Evolutionary conservation across 495 filamentous ascomycete genomes (phyloP).

Genomic region (Xylaria grammica): DNA sequence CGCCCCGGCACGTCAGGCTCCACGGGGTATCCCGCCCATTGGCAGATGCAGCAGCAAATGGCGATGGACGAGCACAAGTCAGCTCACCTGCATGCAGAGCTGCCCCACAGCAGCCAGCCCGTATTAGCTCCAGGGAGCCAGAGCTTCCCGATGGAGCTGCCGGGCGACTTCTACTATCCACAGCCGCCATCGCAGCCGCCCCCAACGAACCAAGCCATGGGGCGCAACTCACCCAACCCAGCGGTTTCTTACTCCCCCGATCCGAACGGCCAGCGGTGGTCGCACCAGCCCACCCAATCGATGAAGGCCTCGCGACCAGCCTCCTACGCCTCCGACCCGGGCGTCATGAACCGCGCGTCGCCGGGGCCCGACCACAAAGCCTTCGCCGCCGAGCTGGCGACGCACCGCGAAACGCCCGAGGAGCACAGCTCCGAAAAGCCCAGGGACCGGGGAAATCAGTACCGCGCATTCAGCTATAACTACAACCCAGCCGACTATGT

Average conservation of each 20-base stretch:
- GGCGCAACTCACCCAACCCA: constrained; percentile 29
- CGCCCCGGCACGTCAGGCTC: constrained; percentile 35
- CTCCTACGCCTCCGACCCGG: constrained; percentile 37
- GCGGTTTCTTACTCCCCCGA: constrained; percentile 39
- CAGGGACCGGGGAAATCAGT: constrained; percentile 21
- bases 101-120: constrained; percentile 22
- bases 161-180: constrained; percentile 50
- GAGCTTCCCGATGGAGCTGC: constrained; percentile 48
- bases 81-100: constrained; percentile 29
- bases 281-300: constrained; percentile 41
- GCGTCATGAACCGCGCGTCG: constrained; percentile 36
- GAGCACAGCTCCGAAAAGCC: constrained; percentile 41
- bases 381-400: constrained; percentile 39
- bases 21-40: constrained; percentile 29
- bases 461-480: constrained; percentile 30
- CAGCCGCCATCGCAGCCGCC: constrained; percentile 31
- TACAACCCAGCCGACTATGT: constrained; percentile 55
- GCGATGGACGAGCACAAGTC: constrained; percentile 29
- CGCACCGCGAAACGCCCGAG: constrained; percentile 47
- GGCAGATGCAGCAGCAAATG: constrained; percentile 28
- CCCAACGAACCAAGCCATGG: constrained; percentile 27
- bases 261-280: constrained; percentile 33
- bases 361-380: constrained; percentile 44
- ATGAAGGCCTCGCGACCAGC: constrained; percentile 37
- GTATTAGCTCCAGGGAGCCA: constrained; percentile 22